A percentile compares a stretch with the other conserved stretches of the same genome.
Evolutionary conservation across 805 yeast species (phyloP).

Genomic region (Sugiyamaella mastotermitis): DNA sequence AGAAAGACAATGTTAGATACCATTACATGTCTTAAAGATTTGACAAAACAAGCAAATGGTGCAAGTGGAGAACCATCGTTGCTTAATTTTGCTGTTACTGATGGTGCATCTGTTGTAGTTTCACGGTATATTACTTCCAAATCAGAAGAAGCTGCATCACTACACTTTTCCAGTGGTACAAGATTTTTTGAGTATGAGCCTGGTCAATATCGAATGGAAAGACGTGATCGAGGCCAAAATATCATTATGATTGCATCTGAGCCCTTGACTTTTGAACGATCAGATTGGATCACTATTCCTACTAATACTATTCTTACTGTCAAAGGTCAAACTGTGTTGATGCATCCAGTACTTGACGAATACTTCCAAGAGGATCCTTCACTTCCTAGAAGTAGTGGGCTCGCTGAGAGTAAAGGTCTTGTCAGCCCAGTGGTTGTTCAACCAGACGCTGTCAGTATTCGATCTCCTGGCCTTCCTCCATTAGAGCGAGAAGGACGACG

Average conservation of each 20-base stretch:
- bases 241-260: constrained; percentile 96
- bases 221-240: constrained; percentile 86
- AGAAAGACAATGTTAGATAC: constrained; percentile 68
- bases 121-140: constrained; percentile 83
- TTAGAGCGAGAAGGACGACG: constrained; percentile 69
- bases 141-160: constrained; percentile 92
- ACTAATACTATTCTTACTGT: constrained; percentile 83
- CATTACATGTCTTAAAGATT: constrained; percentile 65
- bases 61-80: constrained; percentile 64
- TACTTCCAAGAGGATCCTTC: constrained; percentile 71
- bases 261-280: constrained; percentile 92
- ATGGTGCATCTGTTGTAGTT: constrained; percentile 80
- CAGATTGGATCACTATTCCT: constrained; percentile 97
- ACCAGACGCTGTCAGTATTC: constrained; percentile 41
- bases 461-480: constrained; percentile 63
- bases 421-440: constrained; percentile 80
- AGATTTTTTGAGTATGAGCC: constrained; percentile 84
- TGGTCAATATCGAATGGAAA: constrained; percentile 90
- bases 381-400: constrained; percentile 62
- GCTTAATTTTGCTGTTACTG: constrained; percentile 91
- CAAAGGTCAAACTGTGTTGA: constrained; percentile 74
- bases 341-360: constrained; percentile 89
- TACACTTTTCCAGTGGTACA: constrained; percentile 92
- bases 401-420: constrained; percentile 87
- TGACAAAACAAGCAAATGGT: constrained; percentile 60